A percentile compares a stretch with the other conserved stretches of the same genome.
Evolutionary conservation across 106 monocot species (phyloP).

Genomic region (Allium sativum): DNA sequence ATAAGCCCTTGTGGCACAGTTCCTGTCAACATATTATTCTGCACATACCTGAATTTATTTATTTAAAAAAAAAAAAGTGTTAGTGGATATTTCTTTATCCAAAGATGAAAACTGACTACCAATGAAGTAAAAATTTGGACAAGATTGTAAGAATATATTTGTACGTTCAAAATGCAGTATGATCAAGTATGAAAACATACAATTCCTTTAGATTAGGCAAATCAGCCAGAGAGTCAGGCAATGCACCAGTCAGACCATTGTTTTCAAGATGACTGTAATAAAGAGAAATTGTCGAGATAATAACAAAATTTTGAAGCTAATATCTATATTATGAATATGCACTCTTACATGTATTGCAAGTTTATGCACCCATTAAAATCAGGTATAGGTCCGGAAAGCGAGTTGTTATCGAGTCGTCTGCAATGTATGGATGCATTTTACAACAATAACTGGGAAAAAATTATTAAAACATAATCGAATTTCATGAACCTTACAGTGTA

Average conservation of each 20-base stretch:
- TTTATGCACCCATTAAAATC: conserved; percentile 61
- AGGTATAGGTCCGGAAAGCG: conserved; percentile 67
- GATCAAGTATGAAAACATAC: conserved; percentile 39
- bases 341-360: conserved; percentile 62
- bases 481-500: conserved; percentile 52
- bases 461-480: neutral
- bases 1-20: conserved; percentile 47
- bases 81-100: too few species aligned
- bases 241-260: conserved; percentile 54
- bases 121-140: too few species aligned
- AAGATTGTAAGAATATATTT: too few species aligned
- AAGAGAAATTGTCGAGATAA: neutral
- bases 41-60: conserved; percentile 42
- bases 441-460: neutral
- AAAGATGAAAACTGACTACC: too few species aligned
- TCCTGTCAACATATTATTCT: conserved; percentile 76
- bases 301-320: too few species aligned
- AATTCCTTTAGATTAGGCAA: conserved; percentile 70
- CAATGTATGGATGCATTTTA: neutral
- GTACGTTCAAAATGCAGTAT: too few species aligned
- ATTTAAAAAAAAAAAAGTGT: too few species aligned
- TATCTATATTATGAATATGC: too few species aligned
- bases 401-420: conserved; percentile 74
- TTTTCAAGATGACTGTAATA: conserved; percentile 76
- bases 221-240: conserved; percentile 58